A percentile compares a stretch with the other conserved stretches of the same genome.
Evolutionary conservation across 495 filamentous ascomycete genomes (phyloP).

Genomic region (Daldinia childiae): DNA sequence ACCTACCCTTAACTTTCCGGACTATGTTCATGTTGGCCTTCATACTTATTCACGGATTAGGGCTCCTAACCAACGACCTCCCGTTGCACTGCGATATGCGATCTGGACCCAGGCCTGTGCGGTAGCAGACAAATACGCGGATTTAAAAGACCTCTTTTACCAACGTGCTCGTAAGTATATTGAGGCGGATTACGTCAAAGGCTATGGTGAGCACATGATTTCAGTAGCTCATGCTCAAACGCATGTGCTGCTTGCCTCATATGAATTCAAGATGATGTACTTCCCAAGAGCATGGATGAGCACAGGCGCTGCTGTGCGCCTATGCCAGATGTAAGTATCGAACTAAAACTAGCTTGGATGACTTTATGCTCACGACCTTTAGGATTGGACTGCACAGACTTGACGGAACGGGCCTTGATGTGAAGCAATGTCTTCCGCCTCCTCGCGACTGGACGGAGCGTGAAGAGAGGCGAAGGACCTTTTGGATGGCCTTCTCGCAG

Average conservation of each 20-base stretch:
- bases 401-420: slow-evolving; percentile 86
- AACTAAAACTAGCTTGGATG: not conserved
- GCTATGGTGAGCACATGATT: slow-evolving; percentile 87
- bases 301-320: slow-evolving; percentile 76
- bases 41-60: slow-evolving; percentile 48
- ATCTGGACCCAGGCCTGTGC: slow-evolving; percentile 93
- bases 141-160: slow-evolving; percentile 86
- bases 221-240: slow-evolving; percentile 83
- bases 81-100: slow-evolving; percentile 87
- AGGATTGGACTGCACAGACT: slow-evolving; percentile 88
- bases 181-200: slow-evolving; percentile 90
- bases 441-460: slow-evolving; percentile 92
- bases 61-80: slow-evolving; percentile 84
- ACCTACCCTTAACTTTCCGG: not conserved
- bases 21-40: not conserved
- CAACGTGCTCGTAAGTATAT: slow-evolving; percentile 87
- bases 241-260: slow-evolving; percentile 79
- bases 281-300: slow-evolving; percentile 97
- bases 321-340: slow-evolving; percentile 74
- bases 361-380: slow-evolving; percentile 21
- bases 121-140: slow-evolving; percentile 79
- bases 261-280: slow-evolving; percentile 98
- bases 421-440: slow-evolving; percentile 88
- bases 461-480: slow-evolving; percentile 90
- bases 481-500: slow-evolving; percentile 91